Evolutionary conservation across 352 stramenopile species (phyloP).

Genomic region (Chrysophaeum taylorii): DNA sequence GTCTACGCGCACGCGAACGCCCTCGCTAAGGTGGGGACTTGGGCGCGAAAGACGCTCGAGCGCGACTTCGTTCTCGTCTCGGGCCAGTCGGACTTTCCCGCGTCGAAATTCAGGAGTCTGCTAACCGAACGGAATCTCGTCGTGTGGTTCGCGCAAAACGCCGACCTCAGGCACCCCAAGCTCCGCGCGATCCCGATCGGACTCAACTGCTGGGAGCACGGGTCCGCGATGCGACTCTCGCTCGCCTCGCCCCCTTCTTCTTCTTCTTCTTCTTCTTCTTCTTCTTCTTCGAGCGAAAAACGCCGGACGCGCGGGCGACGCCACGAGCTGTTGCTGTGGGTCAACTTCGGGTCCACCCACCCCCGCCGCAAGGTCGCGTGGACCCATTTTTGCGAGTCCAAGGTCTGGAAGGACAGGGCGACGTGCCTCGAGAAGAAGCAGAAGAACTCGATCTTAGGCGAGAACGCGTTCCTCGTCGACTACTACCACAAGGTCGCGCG

Average conservation of each 20-base stretch:
- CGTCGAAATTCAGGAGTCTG: not conserved
- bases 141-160: conserved; percentile 5
- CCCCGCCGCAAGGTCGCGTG: not conserved
- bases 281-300: no score
- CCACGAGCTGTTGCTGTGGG: not conserved
- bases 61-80: conserved; percentile 3
- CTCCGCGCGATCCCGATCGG: not conserved
- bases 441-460: not conserved
- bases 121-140: not conserved
- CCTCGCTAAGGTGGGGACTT: not conserved
- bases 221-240: not conserved
- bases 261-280: no score
- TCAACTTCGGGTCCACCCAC: conserved; percentile 14
- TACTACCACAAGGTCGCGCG: not conserved
- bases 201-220: conserved; percentile 13
- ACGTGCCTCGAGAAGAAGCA: not conserved
- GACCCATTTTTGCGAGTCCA: not conserved
- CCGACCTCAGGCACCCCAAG: not conserved
- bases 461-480: conserved; percentile 5
- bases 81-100: conserved; percentile 1
- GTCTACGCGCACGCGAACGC: conserved; percentile 11
- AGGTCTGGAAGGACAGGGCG: not conserved
- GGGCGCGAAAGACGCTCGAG: not conserved
- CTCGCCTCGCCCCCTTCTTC: not conserved
- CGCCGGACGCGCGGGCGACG: no score